phyloP scores from a whole-genome alignment of 2,329 filamentous ascomycete species.

The Cryphonectria parasitica region DNA sequence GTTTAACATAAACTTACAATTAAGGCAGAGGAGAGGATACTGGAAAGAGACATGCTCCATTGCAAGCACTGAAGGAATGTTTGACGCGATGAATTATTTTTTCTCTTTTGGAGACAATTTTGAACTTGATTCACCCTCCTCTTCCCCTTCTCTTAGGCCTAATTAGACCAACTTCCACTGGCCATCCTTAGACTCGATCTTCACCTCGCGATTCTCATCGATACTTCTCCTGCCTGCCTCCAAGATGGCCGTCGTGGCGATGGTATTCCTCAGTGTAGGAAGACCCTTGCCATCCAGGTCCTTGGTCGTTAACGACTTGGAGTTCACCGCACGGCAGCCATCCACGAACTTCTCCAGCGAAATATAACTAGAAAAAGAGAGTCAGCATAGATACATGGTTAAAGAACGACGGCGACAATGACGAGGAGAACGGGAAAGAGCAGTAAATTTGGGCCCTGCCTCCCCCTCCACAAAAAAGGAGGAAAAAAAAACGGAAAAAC shows the following conservation, averaged over 20 bases:
- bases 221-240: slow-evolving; percentile 84
- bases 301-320: slow-evolving; percentile 70
- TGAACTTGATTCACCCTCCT: too few species aligned
- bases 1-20: too few species aligned
- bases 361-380: slow-evolving; percentile 60
- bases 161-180: slow-evolving; percentile 66
- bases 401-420: too few species aligned
- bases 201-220: slow-evolving; percentile 78
- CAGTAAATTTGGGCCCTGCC: too few species aligned
- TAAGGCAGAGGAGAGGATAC: too few species aligned
- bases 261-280: slow-evolving; percentile 85
- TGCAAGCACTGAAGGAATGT: too few species aligned
- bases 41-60: too few species aligned
- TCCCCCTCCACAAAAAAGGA: not conserved
- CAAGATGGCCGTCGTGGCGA: slow-evolving; percentile 88
- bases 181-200: slow-evolving; percentile 69
- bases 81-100: not conserved
- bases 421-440: not conserved
- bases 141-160: too few species aligned
- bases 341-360: slow-evolving; percentile 97
- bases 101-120: not conserved
- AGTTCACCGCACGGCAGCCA: slow-evolving; percentile 77
- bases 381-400: not conserved
- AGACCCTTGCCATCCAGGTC: slow-evolving; percentile 80
- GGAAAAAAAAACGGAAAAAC: not conserved